Percentiles rank a stretch among this genome's conserved stretches.
Conservation (phyloP, 495 filamentous ascomycete species). For the Trichoderma gamsii region DNA sequence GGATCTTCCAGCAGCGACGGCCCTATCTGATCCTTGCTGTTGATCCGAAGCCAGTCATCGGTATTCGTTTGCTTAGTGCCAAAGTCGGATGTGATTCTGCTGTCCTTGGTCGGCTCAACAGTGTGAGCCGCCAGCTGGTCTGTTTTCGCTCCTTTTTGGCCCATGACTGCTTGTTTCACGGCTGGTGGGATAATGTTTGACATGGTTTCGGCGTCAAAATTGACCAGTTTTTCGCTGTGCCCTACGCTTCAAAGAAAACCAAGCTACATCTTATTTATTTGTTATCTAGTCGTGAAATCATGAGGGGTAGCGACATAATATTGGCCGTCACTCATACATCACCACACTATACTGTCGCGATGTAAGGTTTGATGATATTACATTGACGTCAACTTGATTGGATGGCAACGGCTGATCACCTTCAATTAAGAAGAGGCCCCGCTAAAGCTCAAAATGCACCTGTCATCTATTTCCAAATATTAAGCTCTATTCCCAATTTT, state of each 20-base stretch:
- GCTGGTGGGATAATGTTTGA: constrained; percentile 5
- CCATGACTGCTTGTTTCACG: constrained; percentile 27
- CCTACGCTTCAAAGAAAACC: not conserved
- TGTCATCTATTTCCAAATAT: not conserved
- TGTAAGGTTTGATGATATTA: not conserved
- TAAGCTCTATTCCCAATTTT: not conserved
- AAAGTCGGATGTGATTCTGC: constrained; percentile 64
- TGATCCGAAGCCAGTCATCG: constrained; percentile 73
- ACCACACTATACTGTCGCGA: not conserved
- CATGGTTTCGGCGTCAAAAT: not conserved
- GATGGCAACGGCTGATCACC: not conserved
- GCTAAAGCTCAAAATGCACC: not conserved
- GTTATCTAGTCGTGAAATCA: not conserved
- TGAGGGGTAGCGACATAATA: not conserved
- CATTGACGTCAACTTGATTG: constrained; percentile 8
- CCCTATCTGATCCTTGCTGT: constrained; percentile 54
- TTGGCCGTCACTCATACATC: constrained; percentile 6
- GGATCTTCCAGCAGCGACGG: constrained; percentile 78
- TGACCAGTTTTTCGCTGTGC: not conserved
- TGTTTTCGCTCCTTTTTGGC: constrained; percentile 32
- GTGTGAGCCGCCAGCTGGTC: constrained; percentile 34
- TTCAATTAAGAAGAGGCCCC: not conserved
- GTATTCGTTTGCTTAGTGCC: constrained; percentile 67
- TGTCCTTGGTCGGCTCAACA: constrained; percentile 27
- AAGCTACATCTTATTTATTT: not conserved